Base-by-base conservation (phyloP, 129 eudicot genomes). In the Chrysanthemum lavandulifolium region DNA sequence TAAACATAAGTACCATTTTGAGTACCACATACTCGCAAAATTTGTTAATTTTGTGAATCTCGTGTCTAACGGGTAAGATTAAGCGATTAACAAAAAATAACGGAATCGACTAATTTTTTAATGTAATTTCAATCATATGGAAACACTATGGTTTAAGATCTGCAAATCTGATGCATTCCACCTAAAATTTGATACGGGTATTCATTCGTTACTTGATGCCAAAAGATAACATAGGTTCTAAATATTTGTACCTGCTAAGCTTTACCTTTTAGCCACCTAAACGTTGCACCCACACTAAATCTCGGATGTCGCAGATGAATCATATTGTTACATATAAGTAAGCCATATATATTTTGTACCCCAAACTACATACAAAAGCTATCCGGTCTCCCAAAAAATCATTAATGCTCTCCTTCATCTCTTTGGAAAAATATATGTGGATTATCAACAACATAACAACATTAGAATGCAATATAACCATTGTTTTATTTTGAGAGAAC, bases 241-340 rank as follows among this genome's bases (percentile, higher is more conserved):
- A 36, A 36, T 36, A 5, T 36, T 5, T 58, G 45, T 5, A 36
- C 45, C 45, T 36, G 45, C 45, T 36, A 36, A 36, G 45, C 45
- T 36, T 58, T 21, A 58, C 33, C 33, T 21, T 58, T 13, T 58
- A 58, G 6, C 25, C 33, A 21, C 33, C 63, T 15, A 15, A 58
- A 29, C 11, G 25, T 21, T 21, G 63, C 63, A 58, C 63, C 31
- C 63, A 21, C 63, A 10, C 33, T 19, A 21, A 19, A 18, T n/a
- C 6, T 6, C 0, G 25, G 25, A 14, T 12, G 33, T 13, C 33
- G 29, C 33, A 16, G 2, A 58, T 58, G 63, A 19, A 19, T 29
- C 33, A 19, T 58, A 2, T 58, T 58, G 63, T 58, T 58, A 58
- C 63, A 18, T 57, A 57, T 57, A 19, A 6, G 62, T 57, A 58